Evolutionary conservation across 2,329 filamentous ascomycete species (phyloP).

Genomic region (Aureobasidium vineae): DNA sequence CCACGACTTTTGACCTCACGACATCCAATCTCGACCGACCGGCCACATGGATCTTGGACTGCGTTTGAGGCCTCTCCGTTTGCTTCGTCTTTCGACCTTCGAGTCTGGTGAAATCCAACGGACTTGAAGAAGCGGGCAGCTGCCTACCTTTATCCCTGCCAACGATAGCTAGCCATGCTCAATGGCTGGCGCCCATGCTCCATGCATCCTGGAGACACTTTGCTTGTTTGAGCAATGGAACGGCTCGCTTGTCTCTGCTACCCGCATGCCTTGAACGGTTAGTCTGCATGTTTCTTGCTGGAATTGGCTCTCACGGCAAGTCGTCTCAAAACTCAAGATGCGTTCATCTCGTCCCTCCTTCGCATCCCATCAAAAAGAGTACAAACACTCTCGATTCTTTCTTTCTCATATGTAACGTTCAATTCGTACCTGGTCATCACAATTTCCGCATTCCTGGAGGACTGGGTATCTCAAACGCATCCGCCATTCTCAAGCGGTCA

Average conservation of each 20-base stretch:
- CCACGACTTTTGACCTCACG: conserved; percentile 18
- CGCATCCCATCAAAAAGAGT: background rate
- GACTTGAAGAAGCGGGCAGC: background rate
- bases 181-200: conserved; percentile 19
- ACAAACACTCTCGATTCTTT: background rate
- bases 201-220: conserved; percentile 20
- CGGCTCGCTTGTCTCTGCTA: conserved; percentile 11
- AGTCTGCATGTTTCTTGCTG: background rate
- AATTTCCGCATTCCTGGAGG: background rate
- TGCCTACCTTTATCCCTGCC: conserved; percentile 9
- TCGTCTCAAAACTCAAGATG: background rate
- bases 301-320: conserved; percentile 5
- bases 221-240: conserved; percentile 10
- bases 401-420: background rate
- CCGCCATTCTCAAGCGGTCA: background rate
- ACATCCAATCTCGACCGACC: conserved; percentile 2
- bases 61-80: conserved; percentile 3
- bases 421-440: background rate
- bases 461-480: background rate
- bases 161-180: conserved; percentile 10
- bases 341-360: background rate
- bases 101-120: background rate
- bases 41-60: background rate
- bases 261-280: conserved; percentile 7
- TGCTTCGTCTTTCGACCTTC: background rate